Evolutionary conservation across 441 rosid species (phyloP).

Genomic region (Bruguiera hainesii): DNA sequence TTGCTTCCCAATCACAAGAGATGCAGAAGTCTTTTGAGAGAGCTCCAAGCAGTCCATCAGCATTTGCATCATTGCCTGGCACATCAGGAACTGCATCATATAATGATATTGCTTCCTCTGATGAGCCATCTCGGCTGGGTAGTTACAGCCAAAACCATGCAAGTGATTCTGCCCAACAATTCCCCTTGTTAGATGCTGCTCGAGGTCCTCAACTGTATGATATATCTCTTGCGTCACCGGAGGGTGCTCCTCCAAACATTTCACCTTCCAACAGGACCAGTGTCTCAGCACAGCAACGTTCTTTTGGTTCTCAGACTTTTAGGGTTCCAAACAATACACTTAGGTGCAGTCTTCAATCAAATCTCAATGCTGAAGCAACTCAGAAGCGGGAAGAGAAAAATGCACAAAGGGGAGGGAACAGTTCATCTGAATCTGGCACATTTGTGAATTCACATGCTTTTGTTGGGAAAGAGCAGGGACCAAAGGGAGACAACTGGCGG

Average conservation of each 20-base stretch:
- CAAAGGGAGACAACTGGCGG: constrained; percentile 23
- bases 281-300: constrained; percentile 37
- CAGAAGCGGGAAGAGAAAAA: constrained; percentile 39
- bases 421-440: constrained; percentile 34
- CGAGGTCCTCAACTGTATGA: constrained; percentile 35
- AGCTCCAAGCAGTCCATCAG: constrained; percentile 37
- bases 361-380: constrained; percentile 32
- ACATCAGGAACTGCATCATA: constrained; percentile 21
- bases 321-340: constrained; percentile 30
- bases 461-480: constrained; percentile 29
- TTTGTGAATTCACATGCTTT: constrained; percentile 17
- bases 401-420: constrained; percentile 33
- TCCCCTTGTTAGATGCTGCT: constrained; percentile 44
- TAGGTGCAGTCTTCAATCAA: constrained; percentile 32
- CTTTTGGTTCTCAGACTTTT: constrained; percentile 36
- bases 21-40: constrained; percentile 37
- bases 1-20: constrained; percentile 37
- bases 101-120: constrained; percentile 31
- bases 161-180: constrained; percentile 38
- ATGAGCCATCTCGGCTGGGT: constrained; percentile 29
- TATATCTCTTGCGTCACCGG: constrained; percentile 36
- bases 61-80: constrained; percentile 22
- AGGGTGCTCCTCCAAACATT: constrained; percentile 32
- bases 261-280: constrained; percentile 35
- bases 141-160: constrained; percentile 28